phyloP scores from a whole-genome alignment of 1,284 basidiomycete genomes.

The Schizopora paradoxa region DNA sequence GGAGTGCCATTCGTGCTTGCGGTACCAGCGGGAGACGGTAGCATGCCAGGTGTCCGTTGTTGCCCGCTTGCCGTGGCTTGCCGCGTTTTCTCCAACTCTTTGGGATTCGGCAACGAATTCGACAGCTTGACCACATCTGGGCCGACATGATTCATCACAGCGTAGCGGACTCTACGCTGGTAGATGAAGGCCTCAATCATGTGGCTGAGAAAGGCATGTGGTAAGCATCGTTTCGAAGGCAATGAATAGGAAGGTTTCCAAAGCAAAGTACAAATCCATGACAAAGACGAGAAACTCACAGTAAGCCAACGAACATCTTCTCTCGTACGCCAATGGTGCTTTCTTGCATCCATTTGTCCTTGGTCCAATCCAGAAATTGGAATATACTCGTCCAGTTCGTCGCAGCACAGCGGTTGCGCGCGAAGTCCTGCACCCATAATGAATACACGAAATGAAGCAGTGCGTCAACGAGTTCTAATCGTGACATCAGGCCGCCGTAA shows the following conservation, averaged over 20 bases:
- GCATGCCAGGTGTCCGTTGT: constrained; percentile 43
- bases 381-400: constrained; percentile 60
- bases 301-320: constrained; percentile 67
- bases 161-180: constrained; percentile 50
- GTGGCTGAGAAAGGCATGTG: constrained; percentile 40
- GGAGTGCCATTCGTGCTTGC: constrained; percentile 73
- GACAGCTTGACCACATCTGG: background rate
- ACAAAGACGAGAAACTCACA: constrained; percentile 45
- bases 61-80: constrained; percentile 34
- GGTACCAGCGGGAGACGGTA: constrained; percentile 63
- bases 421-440: constrained; percentile 63
- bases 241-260: constrained; percentile 1
- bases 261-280: background rate
- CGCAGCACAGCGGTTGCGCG: constrained; percentile 42
- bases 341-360: constrained; percentile 58
- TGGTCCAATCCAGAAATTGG: constrained; percentile 60
- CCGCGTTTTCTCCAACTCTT: constrained; percentile 25
- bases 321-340: constrained; percentile 53
- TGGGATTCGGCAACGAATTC: constrained; percentile 5
- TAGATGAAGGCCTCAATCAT: constrained; percentile 71
- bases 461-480: constrained; percentile 69
- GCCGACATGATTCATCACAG: background rate
- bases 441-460: constrained; percentile 70
- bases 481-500: constrained; percentile 61
- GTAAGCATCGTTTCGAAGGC: constrained; percentile 22